Conservation (phyloP, 352 stramenopile genomes). For the Phytopythium kandeliae region DNA sequence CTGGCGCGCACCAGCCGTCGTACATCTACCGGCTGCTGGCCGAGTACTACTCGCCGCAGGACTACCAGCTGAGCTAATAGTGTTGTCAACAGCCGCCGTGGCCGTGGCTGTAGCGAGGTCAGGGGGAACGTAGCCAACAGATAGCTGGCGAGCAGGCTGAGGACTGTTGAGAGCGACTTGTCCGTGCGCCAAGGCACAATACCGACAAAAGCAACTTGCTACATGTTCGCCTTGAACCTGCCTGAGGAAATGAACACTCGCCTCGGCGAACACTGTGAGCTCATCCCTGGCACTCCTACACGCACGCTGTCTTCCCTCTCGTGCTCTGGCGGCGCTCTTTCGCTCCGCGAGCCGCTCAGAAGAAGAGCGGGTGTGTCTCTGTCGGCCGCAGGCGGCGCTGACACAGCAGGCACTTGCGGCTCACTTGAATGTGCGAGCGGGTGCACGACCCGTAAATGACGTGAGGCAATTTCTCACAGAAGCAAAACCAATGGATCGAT, state of each 20-base stretch:
- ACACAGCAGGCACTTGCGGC: conserved; percentile 67
- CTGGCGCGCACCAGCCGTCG: conserved; percentile 96
- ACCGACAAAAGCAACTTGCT: no score
- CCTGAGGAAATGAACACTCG: no score
- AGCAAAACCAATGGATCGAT: no score
- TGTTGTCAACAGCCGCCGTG: conserved; percentile 2
- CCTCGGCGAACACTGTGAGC: background rate
- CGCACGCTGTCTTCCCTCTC: no score
- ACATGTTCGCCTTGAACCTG: no score
- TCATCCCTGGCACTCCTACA: no score
- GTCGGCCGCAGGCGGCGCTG: conserved; percentile 44
- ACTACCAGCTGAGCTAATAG: conserved; percentile 84
- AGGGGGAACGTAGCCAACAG: background rate
- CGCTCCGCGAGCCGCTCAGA: conserved; percentile 17
- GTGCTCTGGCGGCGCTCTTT: background rate
- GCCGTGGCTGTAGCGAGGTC: background rate
- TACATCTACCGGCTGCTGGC: conserved; percentile 98
- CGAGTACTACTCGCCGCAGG: conserved; percentile 97
- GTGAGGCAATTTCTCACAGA: conserved; percentile 13
- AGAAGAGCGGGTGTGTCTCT: conserved; percentile 71
- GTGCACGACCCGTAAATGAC: conserved; percentile 73
- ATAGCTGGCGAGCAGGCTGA: background rate
- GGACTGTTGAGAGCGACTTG: no score
- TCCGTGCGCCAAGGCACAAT: no score
- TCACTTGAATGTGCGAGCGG: conserved; percentile 52